A percentile compares a stretch with the other conserved stretches of the same genome.
phyloP scores from a whole-genome alignment of 169 alveolate species.

The Plasmodium inui region DNA sequence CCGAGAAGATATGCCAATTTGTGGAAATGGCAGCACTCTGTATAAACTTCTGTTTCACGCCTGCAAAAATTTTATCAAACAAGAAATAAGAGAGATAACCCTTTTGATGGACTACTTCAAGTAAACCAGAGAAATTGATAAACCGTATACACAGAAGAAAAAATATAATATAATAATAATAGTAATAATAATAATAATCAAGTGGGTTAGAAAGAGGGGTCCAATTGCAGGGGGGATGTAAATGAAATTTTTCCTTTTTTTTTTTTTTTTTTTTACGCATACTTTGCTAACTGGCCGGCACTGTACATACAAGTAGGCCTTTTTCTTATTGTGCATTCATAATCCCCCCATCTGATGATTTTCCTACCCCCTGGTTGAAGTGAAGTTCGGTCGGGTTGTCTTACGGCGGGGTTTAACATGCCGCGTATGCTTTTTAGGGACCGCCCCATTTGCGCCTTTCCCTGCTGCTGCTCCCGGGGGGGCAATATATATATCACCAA shows the following conservation, averaged over 20 bases:
- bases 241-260: too few relatives aligned
- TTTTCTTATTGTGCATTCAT: neutral
- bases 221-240: neutral
- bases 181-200: too few relatives aligned
- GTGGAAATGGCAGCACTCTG: neutral
- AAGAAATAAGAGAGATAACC: neutral
- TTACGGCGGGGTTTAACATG: neutral
- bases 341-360: neutral
- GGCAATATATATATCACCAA: neutral
- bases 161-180: too few relatives aligned
- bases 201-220: neutral
- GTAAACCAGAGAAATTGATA: neutral
- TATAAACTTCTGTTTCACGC: neutral
- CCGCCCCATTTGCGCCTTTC: too few relatives aligned
- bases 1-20: neutral
- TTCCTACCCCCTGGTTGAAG: neutral
- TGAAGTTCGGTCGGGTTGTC: neutral
- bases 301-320: neutral
- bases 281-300: neutral
- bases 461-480: neutral
- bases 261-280: too few relatives aligned
- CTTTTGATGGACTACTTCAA: neutral
- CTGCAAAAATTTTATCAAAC: neutral
- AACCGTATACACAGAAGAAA: neutral
- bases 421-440: too few relatives aligned